A percentile compares a stretch with the other conserved stretches of the same genome.
Conservation (phyloP, 768 basidiomycete species). For the Suillus paluster region DNA sequence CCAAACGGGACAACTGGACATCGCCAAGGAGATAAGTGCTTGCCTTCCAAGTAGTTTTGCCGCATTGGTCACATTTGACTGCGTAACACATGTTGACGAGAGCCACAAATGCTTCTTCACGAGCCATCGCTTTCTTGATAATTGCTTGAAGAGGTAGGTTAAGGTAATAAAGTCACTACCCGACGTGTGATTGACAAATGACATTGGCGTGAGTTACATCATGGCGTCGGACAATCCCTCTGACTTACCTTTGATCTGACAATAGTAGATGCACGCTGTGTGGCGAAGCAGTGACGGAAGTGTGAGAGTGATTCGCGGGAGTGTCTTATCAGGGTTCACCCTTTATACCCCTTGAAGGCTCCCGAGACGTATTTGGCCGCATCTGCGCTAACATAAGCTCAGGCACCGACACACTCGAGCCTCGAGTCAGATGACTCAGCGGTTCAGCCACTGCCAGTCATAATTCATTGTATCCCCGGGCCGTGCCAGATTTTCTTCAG, state of each 20-base stretch:
- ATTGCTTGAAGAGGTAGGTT: conserved; percentile 30
- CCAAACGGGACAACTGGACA: conserved; percentile 23
- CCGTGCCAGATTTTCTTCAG: background rate
- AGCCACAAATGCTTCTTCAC: conserved; percentile 22
- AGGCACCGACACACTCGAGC: background rate
- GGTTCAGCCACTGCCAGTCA: no score
- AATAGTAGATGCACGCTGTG: background rate
- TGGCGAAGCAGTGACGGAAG: conserved; percentile 7
- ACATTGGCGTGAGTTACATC: conserved; percentile 6
- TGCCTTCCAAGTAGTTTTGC: conserved; percentile 76
- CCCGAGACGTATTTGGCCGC: background rate
- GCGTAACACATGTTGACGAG: conserved; percentile 59
- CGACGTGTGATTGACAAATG: conserved; percentile 4
- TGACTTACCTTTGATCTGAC: conserved; percentile 4
- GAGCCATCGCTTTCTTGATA: conserved; percentile 23
- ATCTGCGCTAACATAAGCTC: conserved; percentile 1
- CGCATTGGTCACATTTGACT: conserved; percentile 63
- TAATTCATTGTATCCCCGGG: no score
- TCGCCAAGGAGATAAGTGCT: conserved; percentile 37
- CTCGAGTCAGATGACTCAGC: no score
- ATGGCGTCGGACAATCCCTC: background rate
- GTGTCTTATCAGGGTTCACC: background rate
- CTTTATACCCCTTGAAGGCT: background rate
- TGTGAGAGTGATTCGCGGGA: conserved; percentile 8
- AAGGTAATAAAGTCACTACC: conserved; percentile 35